Base-by-base conservation (phyloP, 805 yeast species). In the Lachancea sp. region DNA sequence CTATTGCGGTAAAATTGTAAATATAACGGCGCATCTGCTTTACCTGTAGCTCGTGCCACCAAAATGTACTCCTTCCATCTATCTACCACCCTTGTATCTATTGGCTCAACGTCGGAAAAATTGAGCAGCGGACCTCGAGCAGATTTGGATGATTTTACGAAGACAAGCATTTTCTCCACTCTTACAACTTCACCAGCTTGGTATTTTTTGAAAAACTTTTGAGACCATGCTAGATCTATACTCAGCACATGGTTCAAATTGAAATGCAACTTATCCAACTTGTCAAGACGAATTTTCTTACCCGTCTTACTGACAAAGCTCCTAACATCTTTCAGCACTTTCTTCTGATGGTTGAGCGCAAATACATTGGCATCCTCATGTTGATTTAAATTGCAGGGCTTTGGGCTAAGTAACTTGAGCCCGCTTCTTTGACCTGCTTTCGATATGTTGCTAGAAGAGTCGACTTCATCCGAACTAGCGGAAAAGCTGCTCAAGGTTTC, bases 21-120 rank as follows among this genome's bases (percentile, higher is more conserved):
- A 3, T 68, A 56, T 0, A 86, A 54, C 0, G 94, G 89, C 8
- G 64, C 60, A 2, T 63, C 67, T 0, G 53, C 35, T 42, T 69
- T 62, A 12, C 75, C 78, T 0, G 84, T 77, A n/a, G 75, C 71
- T 44, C 90, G 65, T 1, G 82, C 79, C 2, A 83, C 86, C 2
- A 83, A 81, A 20, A 77, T 64, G 54, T 78, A 85, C 55, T 89
- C 96, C 45, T 72, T 76, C 92, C 96, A 87, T 35, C 87, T 63
- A 42, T 84, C 89, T 8, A 69, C 45, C 1, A 83, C 70, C 38
- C 81, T 62, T 0, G 84, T 68, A 29, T 75, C 76, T 19, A 69
- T 66, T 1, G 70, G 64, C 42, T 75, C 78, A 8, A 61, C 55
- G 45, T 79, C 86, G 11, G 71, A 67, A 43, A 72, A 70, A 9